phyloP scores from a whole-genome alignment of 2,329 filamentous ascomycete genomes.

The Pyricularia sp. region DNA sequence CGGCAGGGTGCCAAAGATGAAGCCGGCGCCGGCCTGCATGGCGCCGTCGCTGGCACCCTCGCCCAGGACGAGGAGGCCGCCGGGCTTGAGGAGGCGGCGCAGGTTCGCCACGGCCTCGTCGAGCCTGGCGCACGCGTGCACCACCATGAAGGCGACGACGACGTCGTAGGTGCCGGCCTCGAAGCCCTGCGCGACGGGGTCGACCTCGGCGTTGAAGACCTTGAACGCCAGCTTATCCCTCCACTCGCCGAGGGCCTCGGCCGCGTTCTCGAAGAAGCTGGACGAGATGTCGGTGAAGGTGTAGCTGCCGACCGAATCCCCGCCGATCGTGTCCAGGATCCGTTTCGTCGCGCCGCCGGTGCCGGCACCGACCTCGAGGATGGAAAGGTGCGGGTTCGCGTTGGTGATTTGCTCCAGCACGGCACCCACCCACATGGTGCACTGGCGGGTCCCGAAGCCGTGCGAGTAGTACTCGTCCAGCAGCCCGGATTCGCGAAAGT shows the following conservation, averaged over 20 bases:
- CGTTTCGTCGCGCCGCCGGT: slow-evolving; percentile 21
- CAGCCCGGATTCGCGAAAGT: slow-evolving; percentile 19
- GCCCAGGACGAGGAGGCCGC: slow-evolving; percentile 23
- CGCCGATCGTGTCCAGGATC: slow-evolving; percentile 16
- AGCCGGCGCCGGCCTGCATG: neutral
- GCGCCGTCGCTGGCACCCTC: neutral
- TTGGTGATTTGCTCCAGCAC: slow-evolving; percentile 7
- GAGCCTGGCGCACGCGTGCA: slow-evolving; percentile 20
- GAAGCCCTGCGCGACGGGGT: slow-evolving; percentile 20
- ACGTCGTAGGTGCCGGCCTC: slow-evolving; percentile 20
- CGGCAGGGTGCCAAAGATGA: slow-evolving; percentile 6
- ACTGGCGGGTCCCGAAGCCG: slow-evolving; percentile 8
- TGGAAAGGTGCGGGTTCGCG: slow-evolving; percentile 21
- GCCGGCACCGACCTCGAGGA: slow-evolving; percentile 21
- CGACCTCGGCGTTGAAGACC: slow-evolving; percentile 19
- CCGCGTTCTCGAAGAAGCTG: slow-evolving; percentile 18
- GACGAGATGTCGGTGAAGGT: slow-evolving; percentile 10
- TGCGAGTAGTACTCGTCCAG: slow-evolving; percentile 19
- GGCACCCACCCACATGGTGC: neutral
- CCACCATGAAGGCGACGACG: slow-evolving; percentile 23
- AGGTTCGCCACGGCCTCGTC: slow-evolving; percentile 18
- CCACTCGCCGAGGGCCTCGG: slow-evolving; percentile 14
- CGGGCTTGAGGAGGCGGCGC: slow-evolving; percentile 21
- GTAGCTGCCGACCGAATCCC: slow-evolving; percentile 9
- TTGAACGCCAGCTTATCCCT: slow-evolving; percentile 14